phyloP scores from a whole-genome alignment of 352 stramenopile species.

The Phytopythium kandeliae region DNA sequence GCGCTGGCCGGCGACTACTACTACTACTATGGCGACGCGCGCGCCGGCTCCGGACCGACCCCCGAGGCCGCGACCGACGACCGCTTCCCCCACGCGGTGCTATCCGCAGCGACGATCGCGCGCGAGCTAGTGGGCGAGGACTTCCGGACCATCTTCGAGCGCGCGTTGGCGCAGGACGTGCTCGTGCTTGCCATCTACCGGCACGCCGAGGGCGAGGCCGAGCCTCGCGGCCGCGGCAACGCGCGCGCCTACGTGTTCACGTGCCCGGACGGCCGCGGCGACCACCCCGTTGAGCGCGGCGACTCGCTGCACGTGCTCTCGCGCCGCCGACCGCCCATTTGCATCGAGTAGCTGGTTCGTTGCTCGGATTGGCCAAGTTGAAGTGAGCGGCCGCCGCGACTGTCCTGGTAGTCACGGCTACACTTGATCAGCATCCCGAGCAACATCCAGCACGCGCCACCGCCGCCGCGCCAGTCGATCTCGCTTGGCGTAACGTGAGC shows the following conservation, averaged over 20 bases:
- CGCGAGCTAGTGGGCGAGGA: conserved; percentile 23
- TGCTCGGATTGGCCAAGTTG: too few species aligned
- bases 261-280: conserved; percentile 24
- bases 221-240: conserved; percentile 23
- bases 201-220: conserved; percentile 18
- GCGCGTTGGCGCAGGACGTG: conserved; percentile 28
- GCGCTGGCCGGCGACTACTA: conserved; percentile 43
- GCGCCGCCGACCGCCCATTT: conserved; percentile 14
- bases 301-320: conserved; percentile 41
- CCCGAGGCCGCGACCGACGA: neutral
- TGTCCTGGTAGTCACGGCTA: too few species aligned
- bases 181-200: conserved; percentile 48
- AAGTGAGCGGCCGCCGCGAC: too few species aligned
- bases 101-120: conserved; percentile 23
- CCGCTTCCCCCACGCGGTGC: conserved; percentile 17
- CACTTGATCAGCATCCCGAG: too few species aligned
- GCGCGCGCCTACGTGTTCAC: conserved; percentile 48
- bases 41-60: neutral
- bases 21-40: conserved; percentile 9
- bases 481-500: too few species aligned
- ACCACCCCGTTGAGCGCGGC: conserved; percentile 24
- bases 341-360: too few species aligned
- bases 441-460: too few species aligned
- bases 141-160: conserved; percentile 36
- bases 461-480: too few species aligned